Percentiles rank a stretch among this genome's conserved stretches.
These are phyloP conservation scores for Eucalyptus sp. DNA, from an alignment of 345 rosid species.

Conservation along the genomic window DNA sequence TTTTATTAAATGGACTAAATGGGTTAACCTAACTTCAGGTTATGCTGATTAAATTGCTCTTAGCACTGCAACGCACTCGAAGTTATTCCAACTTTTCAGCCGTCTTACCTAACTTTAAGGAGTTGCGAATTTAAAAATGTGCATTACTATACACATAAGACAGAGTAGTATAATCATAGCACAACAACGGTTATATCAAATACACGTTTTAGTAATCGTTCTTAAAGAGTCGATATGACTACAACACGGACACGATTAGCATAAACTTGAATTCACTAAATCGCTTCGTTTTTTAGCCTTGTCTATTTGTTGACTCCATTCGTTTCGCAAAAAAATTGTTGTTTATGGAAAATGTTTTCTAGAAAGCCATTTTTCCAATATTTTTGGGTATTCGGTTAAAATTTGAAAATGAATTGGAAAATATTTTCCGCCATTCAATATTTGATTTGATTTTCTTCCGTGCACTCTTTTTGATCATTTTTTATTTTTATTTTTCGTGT, in stretches of 20 bases:
- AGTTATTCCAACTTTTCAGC: not conserved
- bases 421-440: too few relatives aligned
- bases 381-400: too few relatives aligned
- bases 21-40: not conserved
- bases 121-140: not conserved
- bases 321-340: rapidly evolving
- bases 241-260: not conserved
- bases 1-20: not conserved
- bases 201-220: not conserved
- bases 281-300: not conserved
- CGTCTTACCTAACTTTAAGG: not conserved
- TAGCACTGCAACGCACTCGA: not conserved
- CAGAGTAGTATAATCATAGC: not conserved
- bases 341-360: too few relatives aligned
- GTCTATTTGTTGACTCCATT: not conserved
- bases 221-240: not conserved
- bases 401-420: too few relatives aligned
- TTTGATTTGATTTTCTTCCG: too few relatives aligned
- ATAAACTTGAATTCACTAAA: not conserved
- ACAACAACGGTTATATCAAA: not conserved
- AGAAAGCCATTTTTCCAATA: too few relatives aligned
- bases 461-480: too few relatives aligned
- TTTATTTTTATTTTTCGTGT: rapidly evolving
- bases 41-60: not conserved
- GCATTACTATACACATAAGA: not conserved